Conservation (phyloP, 148 eudicot species). For the Polygonum aviculare region DNA sequence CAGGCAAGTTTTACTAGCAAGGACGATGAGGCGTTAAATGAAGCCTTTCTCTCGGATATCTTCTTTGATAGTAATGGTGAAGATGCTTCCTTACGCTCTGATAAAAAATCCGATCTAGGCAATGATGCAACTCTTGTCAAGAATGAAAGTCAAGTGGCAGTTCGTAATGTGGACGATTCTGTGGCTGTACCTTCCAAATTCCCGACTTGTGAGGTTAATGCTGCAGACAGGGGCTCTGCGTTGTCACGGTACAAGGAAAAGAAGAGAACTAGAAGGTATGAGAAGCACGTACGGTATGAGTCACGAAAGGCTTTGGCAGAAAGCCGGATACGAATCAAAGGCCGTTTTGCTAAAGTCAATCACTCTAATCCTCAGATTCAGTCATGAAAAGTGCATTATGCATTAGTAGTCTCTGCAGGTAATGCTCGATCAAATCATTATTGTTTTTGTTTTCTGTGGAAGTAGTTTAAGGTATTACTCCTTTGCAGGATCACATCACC, state of each 20-base stretch:
- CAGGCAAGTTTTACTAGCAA: constrained; percentile 5
- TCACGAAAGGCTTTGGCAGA: constrained; percentile 57
- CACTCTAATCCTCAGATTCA: not conserved
- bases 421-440: not conserved
- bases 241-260: constrained; percentile 64
- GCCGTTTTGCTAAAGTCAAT: constrained; percentile 59
- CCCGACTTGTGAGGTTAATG: constrained; percentile 27
- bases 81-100: constrained; percentile 29
- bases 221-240: constrained; percentile 47
- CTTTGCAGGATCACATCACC: not conserved
- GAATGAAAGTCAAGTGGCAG: constrained; percentile 19
- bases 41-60: constrained; percentile 7
- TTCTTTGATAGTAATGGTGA: not conserved
- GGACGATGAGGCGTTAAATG: constrained; percentile 5
- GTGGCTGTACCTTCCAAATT: constrained; percentile 22
- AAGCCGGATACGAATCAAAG: constrained; percentile 46
- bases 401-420: not conserved
- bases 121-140: constrained; percentile 16
- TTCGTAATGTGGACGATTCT: constrained; percentile 17
- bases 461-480: not conserved
- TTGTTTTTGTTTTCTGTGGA: not conserved
- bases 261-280: constrained; percentile 61
- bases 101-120: constrained; percentile 26
- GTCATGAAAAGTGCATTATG: not conserved
- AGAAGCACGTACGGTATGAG: constrained; percentile 58